Conservation (phyloP, 2,329 filamentous ascomycete species). For the Colletotrichum sp. region DNA sequence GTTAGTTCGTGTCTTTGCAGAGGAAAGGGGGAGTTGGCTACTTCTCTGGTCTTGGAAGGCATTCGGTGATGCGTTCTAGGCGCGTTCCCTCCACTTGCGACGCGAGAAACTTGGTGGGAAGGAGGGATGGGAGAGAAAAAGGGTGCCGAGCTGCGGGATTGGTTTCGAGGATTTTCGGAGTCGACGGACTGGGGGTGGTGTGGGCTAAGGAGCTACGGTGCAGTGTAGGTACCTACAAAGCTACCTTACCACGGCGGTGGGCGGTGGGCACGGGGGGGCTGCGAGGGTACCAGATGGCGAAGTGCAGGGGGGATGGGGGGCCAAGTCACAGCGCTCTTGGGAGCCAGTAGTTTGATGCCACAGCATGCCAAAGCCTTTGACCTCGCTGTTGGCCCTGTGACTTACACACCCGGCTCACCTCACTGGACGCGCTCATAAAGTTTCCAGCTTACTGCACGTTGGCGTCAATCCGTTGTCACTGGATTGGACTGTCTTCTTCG, state of each 20-base stretch:
- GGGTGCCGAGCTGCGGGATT: slow-evolving; percentile 23
- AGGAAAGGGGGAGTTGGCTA: neutral
- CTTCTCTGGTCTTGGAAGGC: slow-evolving; percentile 25
- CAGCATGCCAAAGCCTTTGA: neutral
- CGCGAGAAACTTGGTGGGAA: slow-evolving; percentile 26
- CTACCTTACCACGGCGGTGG: neutral
- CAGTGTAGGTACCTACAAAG: neutral
- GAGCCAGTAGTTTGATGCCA: slow-evolving; percentile 7
- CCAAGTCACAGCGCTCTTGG: slow-evolving; percentile 14
- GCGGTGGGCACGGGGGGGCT: neutral
- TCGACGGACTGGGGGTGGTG: slow-evolving; percentile 21
- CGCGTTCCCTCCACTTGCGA: slow-evolving; percentile 27
- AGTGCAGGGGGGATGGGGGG: neutral
- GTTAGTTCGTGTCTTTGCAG: slow-evolving; percentile 12
- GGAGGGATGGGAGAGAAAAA: slow-evolving; percentile 22
- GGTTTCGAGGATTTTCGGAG: slow-evolving; percentile 27
- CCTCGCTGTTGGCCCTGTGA: slow-evolving; percentile 1
- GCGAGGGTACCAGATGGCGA: neutral
- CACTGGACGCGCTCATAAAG: neutral
- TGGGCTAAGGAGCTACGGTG: slow-evolving; percentile 24
- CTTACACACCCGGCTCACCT: slow-evolving; percentile 2
- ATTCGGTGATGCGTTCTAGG: slow-evolving; percentile 22
- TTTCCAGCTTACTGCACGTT: neutral
- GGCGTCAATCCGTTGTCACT: neutral
- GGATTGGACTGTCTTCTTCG: neutral